phyloP scores from a whole-genome alignment of 2,329 filamentous ascomycete genomes.

The Claviceps sp. region DNA sequence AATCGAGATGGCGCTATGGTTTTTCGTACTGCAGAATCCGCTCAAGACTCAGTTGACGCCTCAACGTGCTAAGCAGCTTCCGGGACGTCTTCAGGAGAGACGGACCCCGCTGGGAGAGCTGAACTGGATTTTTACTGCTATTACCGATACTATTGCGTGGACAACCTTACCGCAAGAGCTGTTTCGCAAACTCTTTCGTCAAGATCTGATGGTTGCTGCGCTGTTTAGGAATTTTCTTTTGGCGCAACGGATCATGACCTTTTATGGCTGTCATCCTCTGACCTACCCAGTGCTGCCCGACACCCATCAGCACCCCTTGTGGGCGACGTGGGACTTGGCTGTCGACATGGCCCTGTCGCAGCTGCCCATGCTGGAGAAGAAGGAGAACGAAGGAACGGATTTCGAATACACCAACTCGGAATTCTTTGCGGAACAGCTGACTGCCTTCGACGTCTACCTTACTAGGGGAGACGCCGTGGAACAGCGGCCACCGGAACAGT shows the following conservation, averaged over 20 bases:
- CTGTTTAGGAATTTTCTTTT: slow-evolving; percentile 93
- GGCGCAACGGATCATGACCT: slow-evolving; percentile 88
- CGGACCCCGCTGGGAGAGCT: slow-evolving; percentile 88
- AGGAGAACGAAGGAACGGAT: slow-evolving; percentile 55
- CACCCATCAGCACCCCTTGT: slow-evolving; percentile 86
- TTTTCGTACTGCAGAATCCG: slow-evolving; percentile 90
- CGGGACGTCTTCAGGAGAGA: slow-evolving; percentile 81
- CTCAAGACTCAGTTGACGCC: slow-evolving; percentile 54
- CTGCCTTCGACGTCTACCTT: slow-evolving; percentile 92
- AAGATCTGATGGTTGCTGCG: slow-evolving; percentile 98
- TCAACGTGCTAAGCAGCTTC: slow-evolving; percentile 76
- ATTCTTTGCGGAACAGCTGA: slow-evolving; percentile 95
- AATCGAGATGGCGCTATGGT: slow-evolving; percentile 93
- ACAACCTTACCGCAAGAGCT: slow-evolving; percentile 79
- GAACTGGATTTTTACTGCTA: slow-evolving; percentile 99
- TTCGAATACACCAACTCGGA: slow-evolving; percentile 91
- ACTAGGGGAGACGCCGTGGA: slow-evolving; percentile 66
- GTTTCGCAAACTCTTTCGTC: slow-evolving; percentile 93
- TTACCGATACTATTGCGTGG: slow-evolving; percentile 98
- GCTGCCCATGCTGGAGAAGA: slow-evolving; percentile 71
- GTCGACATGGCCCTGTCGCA: slow-evolving; percentile 91
- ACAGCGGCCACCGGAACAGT: slow-evolving; percentile 80
- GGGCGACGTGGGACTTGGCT: slow-evolving; percentile 95
- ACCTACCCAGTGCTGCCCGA: slow-evolving; percentile 87
- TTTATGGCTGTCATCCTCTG: slow-evolving; percentile 89